Evolutionary conservation across 225 moss, liverwort and hornwort species (phyloP).

Genomic region (Asterella californica): DNA sequence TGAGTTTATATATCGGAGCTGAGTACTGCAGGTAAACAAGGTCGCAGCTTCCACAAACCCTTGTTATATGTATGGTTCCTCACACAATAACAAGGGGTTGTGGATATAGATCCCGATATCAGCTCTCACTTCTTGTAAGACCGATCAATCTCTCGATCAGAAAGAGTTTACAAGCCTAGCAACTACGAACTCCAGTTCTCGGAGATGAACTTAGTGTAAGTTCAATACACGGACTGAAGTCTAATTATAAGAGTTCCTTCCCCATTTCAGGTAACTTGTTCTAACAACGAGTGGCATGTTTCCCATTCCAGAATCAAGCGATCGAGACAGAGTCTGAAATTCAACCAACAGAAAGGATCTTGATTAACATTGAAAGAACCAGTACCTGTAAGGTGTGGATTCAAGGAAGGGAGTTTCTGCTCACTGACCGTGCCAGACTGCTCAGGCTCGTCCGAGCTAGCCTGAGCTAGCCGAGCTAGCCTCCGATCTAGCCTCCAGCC

Average conservation of each 20-base stretch:
- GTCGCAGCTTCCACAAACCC: no score
- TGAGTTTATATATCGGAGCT: no score
- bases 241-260: no score
- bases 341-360: not conserved
- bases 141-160: not conserved
- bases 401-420: not conserved
- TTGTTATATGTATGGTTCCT: no score
- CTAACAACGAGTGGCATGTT: not conserved
- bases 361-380: not conserved
- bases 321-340: not conserved
- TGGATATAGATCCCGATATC: no score
- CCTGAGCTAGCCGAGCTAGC: no score
- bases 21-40: no score
- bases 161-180: not conserved
- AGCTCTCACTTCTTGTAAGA: no score
- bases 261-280: no score
- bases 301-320: not conserved
- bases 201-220: not conserved
- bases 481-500: no score
- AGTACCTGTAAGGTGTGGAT: not conserved
- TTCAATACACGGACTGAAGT: not conserved
- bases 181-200: not conserved
- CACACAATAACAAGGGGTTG: no score
- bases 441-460: not conserved
- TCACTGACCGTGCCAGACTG: not conserved